A percentile compares a stretch with the other conserved stretches of the same genome.
phyloP scores from a whole-genome alignment of 192 early-diverging fungal species.

The Coemansia reversa region DNA sequence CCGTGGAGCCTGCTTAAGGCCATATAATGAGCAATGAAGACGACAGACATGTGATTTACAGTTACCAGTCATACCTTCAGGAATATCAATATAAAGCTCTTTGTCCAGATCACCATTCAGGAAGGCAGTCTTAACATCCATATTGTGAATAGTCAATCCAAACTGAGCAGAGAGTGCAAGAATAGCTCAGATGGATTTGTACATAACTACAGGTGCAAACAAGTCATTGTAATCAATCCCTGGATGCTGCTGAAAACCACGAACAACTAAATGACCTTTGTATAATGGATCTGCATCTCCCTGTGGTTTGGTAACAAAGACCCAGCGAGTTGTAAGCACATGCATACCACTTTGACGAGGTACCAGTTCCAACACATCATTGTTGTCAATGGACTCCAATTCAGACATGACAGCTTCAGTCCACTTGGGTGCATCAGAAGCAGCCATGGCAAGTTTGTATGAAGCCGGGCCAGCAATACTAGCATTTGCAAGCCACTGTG shows the following conservation, averaged over 20 bases:
- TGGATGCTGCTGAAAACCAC: slow-evolving; percentile 18
- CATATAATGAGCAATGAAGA: slow-evolving; percentile 9
- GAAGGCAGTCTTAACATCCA: slow-evolving; percentile 25
- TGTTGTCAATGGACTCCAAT: slow-evolving; percentile 11
- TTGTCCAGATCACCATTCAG: slow-evolving; percentile 9
- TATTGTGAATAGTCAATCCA: no score
- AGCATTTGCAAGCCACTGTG: no score
- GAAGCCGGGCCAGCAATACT: no score
- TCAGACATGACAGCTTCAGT: not conserved
- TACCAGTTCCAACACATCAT: slow-evolving; percentile 1
- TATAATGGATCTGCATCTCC: slow-evolving; percentile 8
- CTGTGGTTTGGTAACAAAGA: slow-evolving; percentile 22
- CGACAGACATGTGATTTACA: not conserved
- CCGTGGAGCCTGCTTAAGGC: slow-evolving; percentile 13
- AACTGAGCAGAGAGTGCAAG: no score
- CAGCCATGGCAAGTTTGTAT: no score
- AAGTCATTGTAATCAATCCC: slow-evolving; percentile 24
- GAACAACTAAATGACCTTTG: slow-evolving; percentile 23
- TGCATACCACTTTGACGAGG: slow-evolving; percentile 9
- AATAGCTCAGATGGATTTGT: no score
- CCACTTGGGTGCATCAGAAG: no score
- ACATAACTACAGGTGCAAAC: no score
- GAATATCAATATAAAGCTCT: slow-evolving; percentile 9
- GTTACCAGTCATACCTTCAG: slow-evolving; percentile 9
- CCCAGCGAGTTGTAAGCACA: slow-evolving; percentile 12